Conservation (phyloP, 1,139 yeast species). For the Kodamaea suecica region DNA sequence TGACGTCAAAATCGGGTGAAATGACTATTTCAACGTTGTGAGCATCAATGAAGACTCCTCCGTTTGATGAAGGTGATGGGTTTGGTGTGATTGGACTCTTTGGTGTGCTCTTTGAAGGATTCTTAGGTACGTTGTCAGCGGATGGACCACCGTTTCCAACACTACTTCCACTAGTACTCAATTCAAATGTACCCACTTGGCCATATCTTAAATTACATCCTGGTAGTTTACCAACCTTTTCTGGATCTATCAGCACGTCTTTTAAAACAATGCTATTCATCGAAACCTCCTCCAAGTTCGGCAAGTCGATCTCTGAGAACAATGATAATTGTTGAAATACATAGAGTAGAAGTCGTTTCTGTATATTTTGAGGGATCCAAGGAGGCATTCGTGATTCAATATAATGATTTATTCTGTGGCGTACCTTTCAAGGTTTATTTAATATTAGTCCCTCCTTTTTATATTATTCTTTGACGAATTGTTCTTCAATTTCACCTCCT, state of each 20-base stretch:
- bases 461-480: too few species aligned
- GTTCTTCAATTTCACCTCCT: too few species aligned
- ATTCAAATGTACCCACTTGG: slow-evolving; percentile 49
- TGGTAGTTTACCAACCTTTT: slow-evolving; percentile 61
- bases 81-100: slow-evolving; percentile 1
- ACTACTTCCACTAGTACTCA: slow-evolving; percentile 16
- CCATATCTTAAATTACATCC: slow-evolving; percentile 68
- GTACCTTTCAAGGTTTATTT: too few species aligned
- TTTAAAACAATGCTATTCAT: slow-evolving; percentile 52
- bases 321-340: slow-evolving; percentile 79
- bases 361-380: slow-evolving; percentile 84
- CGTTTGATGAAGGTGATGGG: slow-evolving; percentile 13
- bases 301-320: slow-evolving; percentile 77
- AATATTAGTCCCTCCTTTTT: too few species aligned
- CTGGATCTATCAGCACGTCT: slow-evolving; percentile 71
- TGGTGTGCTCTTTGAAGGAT: too few species aligned
- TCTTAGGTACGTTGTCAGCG: too few species aligned
- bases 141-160: too few species aligned
- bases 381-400: slow-evolving; percentile 40
- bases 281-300: slow-evolving; percentile 74
- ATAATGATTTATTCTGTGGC: neutral
- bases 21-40: slow-evolving; percentile 55
- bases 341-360: slow-evolving; percentile 74
- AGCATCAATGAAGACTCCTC: slow-evolving; percentile 69
- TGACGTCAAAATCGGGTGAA: slow-evolving; percentile 42